Conservation (phyloP, 371 early-diverging fungal genomes). For the Mortierella polycephala region DNA sequence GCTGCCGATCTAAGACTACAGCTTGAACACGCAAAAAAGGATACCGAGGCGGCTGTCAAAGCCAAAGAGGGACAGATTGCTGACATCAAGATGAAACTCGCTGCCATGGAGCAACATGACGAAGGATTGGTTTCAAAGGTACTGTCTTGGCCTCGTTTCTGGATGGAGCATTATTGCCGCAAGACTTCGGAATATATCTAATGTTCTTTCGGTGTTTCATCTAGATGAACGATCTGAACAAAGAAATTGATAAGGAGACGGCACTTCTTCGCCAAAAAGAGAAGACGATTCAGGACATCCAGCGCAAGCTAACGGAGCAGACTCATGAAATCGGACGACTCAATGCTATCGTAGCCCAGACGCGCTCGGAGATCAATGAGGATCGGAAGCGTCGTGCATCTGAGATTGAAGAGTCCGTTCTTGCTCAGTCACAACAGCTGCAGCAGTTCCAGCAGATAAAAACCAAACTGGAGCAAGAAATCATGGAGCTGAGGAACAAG, state of each 20-base stretch:
- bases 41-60: background rate
- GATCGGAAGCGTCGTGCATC: slow-evolving; percentile 13
- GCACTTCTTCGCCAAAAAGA: slow-evolving; percentile 8
- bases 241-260: slow-evolving; percentile 14
- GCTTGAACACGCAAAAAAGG: slow-evolving; percentile 5
- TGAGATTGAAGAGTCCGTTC: slow-evolving; percentile 6
- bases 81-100: slow-evolving; percentile 3
- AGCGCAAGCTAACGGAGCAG: slow-evolving; percentile 7
- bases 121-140: slow-evolving; percentile 14
- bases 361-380: slow-evolving; percentile 10
- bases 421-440: too few species aligned
- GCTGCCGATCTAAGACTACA: slow-evolving; percentile 3
- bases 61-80: slow-evolving; percentile 14
- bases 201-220: too few species aligned
- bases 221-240: slow-evolving; percentile 17
- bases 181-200: background rate
- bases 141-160: background rate
- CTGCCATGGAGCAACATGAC: slow-evolving; percentile 6
- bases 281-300: background rate
- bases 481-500: slow-evolving; percentile 6
- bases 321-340: slow-evolving; percentile 27
- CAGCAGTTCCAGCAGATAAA: too few species aligned
- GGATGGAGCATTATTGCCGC: background rate
- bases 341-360: slow-evolving; percentile 4
- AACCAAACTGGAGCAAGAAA: slow-evolving; percentile 55